Base-by-base conservation (phyloP, 192 early-diverging fungal species). In the Obelidium mucronatum region DNA sequence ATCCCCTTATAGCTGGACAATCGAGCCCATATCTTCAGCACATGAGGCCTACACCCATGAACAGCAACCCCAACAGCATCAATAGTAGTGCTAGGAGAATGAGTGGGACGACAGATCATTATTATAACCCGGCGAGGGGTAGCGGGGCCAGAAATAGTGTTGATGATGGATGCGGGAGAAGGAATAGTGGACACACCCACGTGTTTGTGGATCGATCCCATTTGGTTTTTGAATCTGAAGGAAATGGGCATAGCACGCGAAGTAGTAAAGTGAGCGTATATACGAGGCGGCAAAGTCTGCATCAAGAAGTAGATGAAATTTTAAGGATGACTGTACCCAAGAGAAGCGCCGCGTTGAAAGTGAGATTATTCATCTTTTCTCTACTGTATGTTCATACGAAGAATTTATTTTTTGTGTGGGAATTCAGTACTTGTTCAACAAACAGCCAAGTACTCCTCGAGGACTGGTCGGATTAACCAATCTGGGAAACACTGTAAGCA, bases 401-500 rank as follows among this genome's bases (percentile, higher is more conserved):
- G n/a, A 6, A 34, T 44, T 28, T 75, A 15, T 39, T 68, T 34
- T 31, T n/a, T n/a, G n/a, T n/a, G n/a, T n/a, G n/a, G n/a, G n/a
- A n/a, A n/a, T n/a, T 44, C 53, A 76, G 77, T 78, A 78, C 37
- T 33, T 40, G 6, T 54, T 73, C 5, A 35, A 35, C 31, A 66
- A 63, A 34, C 58, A 78, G n/a, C 69, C 77, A 28, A 34, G 39
- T 4, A 54, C 72, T 26, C 68, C 78, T 1, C 60, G 78, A 19
- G 78, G 78, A 8, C 76, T 77, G 19, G 79, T 82, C 1, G 87
- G 87, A 1, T 55, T 88, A 26, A 52, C 39, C 3, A 88, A 88
- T 56, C 58, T 88, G 2, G 85, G 85, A 11, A 88, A 88, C 55
- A 87, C 87, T 31, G 85, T 87, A 79, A 67, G 33, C 31, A 56